A percentile compares a stretch with the other conserved stretches of the same genome.
Conservation (phyloP, 805 yeast species). For the Pichia nanzhaoensis region DNA sequence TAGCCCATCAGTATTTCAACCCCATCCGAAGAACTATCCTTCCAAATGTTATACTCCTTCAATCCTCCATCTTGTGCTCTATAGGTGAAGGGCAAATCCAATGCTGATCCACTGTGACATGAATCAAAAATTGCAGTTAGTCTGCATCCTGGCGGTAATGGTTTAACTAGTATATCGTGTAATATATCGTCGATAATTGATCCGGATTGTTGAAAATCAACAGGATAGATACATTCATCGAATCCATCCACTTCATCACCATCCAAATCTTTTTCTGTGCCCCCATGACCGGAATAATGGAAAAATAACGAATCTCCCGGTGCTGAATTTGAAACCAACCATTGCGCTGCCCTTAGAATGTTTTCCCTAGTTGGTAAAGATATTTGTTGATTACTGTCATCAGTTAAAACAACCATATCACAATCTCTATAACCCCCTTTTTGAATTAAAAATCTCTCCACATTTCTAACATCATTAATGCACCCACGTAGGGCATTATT, state of each 20-base stretch:
- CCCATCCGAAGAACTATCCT: constrained; percentile 67
- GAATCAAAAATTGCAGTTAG: constrained; percentile 78
- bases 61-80: constrained; percentile 72
- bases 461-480: constrained; percentile 65
- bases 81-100: constrained; percentile 75
- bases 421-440: constrained; percentile 43
- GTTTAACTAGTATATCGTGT: constrained; percentile 63
- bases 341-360: constrained; percentile 71
- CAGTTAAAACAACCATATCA: constrained; percentile 55
- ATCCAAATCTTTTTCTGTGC: constrained; percentile 54
- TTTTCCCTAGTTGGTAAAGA: constrained; percentile 58
- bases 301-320: constrained; percentile 75
- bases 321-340: constrained; percentile 68
- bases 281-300: constrained; percentile 88
- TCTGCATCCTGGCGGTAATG: constrained; percentile 66
- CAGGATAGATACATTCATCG: constrained; percentile 34
- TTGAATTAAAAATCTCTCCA: constrained; percentile 32
- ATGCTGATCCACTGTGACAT: constrained; percentile 79
- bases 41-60: constrained; percentile 73
- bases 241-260: constrained; percentile 33
- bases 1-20: constrained; percentile 53
- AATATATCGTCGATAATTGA: constrained; percentile 67
- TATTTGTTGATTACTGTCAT: constrained; percentile 43
- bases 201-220: constrained; percentile 53
- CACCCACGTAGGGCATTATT: constrained; percentile 53